Conservation (phyloP, 805 yeast genomes). For the Starmera amethionina region DNA sequence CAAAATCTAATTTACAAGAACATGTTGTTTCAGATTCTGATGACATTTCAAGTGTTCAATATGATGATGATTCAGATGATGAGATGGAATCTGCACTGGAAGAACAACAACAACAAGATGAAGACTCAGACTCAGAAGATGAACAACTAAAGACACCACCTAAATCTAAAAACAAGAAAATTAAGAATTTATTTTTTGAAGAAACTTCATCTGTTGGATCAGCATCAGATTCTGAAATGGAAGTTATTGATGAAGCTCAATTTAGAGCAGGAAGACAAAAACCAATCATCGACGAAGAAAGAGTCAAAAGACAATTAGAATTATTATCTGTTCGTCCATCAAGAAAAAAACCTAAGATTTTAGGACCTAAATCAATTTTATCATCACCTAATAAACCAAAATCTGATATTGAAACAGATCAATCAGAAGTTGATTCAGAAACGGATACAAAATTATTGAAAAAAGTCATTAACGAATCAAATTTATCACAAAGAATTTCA, state of each 20-base stretch:
- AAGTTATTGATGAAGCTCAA: slow-evolving; percentile 10
- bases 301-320: slow-evolving; percentile 19
- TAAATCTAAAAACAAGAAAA: slow-evolving; percentile 8
- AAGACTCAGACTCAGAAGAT: not conserved
- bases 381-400: too few species aligned
- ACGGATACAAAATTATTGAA: slow-evolving; percentile 15
- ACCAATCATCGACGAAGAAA: slow-evolving; percentile 18
- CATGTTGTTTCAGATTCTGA: not conserved
- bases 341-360: slow-evolving; percentile 17
- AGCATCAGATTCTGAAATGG: too few species aligned
- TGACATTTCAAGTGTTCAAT: not conserved
- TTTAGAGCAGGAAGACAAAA: slow-evolving; percentile 22
- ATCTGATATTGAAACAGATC: too few species aligned
- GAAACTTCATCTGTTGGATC: slow-evolving; percentile 1
- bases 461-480: slow-evolving; percentile 23
- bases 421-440: slow-evolving; percentile 13
- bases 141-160: not conserved
- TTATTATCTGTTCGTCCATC: slow-evolving; percentile 3
- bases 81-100: slow-evolving; percentile 12
- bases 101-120: slow-evolving; percentile 1
- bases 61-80: slow-evolving; percentile 5
- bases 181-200: slow-evolving; percentile 3
- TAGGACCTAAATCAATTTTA: slow-evolving; percentile 14
- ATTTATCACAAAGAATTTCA: slow-evolving; percentile 24
- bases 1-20: not conserved